Percentiles rank a stretch among this genome's conserved stretches.
Conservation (phyloP, 345 rosid genomes). For the Brassica napus region DNA sequence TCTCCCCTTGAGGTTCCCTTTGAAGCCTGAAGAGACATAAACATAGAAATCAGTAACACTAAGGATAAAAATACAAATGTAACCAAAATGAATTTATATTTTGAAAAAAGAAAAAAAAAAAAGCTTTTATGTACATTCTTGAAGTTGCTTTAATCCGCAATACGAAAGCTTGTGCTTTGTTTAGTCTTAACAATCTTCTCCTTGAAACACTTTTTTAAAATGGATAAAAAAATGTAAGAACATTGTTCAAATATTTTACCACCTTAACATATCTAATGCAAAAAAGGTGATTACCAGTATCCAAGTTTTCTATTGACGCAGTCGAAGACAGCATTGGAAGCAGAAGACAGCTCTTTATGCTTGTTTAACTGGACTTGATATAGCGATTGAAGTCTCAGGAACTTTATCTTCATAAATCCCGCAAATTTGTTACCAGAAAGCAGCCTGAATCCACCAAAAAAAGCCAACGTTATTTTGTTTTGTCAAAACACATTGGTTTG, state of each 20-base stretch:
- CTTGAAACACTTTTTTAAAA: slow-evolving; percentile 53
- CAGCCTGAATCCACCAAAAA: slow-evolving; percentile 24
- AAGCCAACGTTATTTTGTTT: background rate
- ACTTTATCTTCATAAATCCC: slow-evolving; percentile 50
- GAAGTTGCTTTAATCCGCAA: slow-evolving; percentile 46
- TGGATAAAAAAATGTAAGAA: background rate
- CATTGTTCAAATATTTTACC: background rate
- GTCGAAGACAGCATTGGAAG: slow-evolving; percentile 23
- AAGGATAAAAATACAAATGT: background rate
- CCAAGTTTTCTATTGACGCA: slow-evolving; percentile 62
- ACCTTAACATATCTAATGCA: background rate
- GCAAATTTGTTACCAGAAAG: slow-evolving; percentile 52
- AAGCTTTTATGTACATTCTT: slow-evolving; percentile 40
- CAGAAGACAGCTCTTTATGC: slow-evolving; percentile 36
- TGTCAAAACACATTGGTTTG: slow-evolving; percentile 1
- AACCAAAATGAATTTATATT: slow-evolving; percentile 9
- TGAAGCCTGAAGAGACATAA: slow-evolving; percentile 24
- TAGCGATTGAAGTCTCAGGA: slow-evolving; percentile 56
- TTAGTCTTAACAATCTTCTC: slow-evolving; percentile 45
- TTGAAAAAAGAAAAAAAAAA: slow-evolving; percentile 29
- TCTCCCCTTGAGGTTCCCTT: background rate
- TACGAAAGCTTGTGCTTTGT: slow-evolving; percentile 41
- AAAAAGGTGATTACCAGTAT: slow-evolving; percentile 47
- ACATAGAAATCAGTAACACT: slow-evolving; percentile 15
- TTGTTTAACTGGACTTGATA: slow-evolving; percentile 59